Evolutionary conservation across 2,329 filamentous ascomycete species (phyloP).

Genomic region (Trichoderma lentiforme): DNA sequence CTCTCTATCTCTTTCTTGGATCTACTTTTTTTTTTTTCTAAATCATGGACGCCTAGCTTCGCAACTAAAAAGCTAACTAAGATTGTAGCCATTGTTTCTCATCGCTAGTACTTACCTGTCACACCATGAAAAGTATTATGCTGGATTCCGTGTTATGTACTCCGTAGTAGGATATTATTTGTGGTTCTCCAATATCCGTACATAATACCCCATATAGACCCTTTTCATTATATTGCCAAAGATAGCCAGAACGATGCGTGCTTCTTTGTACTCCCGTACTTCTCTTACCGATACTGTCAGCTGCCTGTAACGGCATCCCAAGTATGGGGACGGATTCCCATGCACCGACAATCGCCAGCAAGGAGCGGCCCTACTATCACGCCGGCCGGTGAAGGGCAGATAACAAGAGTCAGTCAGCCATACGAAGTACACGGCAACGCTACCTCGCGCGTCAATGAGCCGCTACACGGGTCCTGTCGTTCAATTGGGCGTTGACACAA

Average conservation of each 20-base stretch:
- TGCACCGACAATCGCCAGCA: background rate
- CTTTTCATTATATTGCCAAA: background rate
- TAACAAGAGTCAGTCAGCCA: background rate
- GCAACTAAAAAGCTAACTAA: background rate
- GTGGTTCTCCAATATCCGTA: background rate
- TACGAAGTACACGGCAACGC: background rate
- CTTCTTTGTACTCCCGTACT: slow-evolving; percentile 13
- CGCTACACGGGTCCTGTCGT: background rate
- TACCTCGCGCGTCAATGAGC: background rate
- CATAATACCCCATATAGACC: slow-evolving; percentile 5
- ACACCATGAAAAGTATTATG: slow-evolving; percentile 1
- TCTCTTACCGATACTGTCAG: slow-evolving; percentile 8
- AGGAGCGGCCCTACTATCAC: background rate
- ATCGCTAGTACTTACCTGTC: background rate
- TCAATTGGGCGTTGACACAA: background rate
- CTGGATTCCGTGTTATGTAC: background rate
- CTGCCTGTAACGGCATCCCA: background rate
- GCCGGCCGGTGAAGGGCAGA: background rate
- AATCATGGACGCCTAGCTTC: background rate
- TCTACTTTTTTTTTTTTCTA: background rate
- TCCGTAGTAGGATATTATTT: background rate
- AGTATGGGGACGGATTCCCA: background rate
- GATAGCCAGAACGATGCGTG: background rate
- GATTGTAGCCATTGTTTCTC: background rate
- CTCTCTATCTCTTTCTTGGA: background rate